These are phyloP conservation scores for Starmerella cellae DNA, from an alignment of 805 yeast species.

Conservation along the genomic window DNA sequence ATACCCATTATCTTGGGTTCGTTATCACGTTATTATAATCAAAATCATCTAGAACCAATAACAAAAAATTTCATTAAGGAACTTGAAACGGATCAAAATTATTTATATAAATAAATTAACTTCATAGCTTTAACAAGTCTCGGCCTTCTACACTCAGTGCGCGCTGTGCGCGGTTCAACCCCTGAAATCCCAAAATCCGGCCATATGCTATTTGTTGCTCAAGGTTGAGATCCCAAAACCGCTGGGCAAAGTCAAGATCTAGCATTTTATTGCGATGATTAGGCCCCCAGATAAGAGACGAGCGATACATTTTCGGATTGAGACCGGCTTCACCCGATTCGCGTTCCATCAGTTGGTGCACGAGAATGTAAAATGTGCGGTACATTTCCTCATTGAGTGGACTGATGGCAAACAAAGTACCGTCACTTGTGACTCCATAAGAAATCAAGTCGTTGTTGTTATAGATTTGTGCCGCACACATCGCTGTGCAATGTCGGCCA, in stretches of 20 bases:
- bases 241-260: slow-evolving; percentile 22
- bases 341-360: slow-evolving; percentile 74
- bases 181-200: slow-evolving; percentile 24
- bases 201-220: slow-evolving; percentile 22
- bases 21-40: too few species aligned
- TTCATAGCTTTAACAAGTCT: slow-evolving; percentile 8
- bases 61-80: too few species aligned
- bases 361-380: slow-evolving; percentile 69
- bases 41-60: too few species aligned
- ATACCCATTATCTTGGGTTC: too few species aligned
- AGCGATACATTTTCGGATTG: slow-evolving; percentile 42
- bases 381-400: slow-evolving; percentile 68
- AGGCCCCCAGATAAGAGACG: slow-evolving; percentile 8
- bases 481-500: slow-evolving; percentile 35
- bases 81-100: too few species aligned
- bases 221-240: slow-evolving; percentile 21
- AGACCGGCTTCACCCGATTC: slow-evolving; percentile 62
- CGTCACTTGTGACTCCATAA: slow-evolving; percentile 66
- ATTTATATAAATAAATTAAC: too few species aligned
- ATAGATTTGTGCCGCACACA: slow-evolving; percentile 23
- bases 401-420: slow-evolving; percentile 56
- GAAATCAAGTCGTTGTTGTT: slow-evolving; percentile 32
- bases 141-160: slow-evolving; percentile 17
- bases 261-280: slow-evolving; percentile 20
- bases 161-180: slow-evolving; percentile 20